Percentiles rank a stretch among this genome's conserved stretches.
phyloP scores from a whole-genome alignment of 2,329 filamentous ascomycete species.

The Teratosphaeria destructans region DNA sequence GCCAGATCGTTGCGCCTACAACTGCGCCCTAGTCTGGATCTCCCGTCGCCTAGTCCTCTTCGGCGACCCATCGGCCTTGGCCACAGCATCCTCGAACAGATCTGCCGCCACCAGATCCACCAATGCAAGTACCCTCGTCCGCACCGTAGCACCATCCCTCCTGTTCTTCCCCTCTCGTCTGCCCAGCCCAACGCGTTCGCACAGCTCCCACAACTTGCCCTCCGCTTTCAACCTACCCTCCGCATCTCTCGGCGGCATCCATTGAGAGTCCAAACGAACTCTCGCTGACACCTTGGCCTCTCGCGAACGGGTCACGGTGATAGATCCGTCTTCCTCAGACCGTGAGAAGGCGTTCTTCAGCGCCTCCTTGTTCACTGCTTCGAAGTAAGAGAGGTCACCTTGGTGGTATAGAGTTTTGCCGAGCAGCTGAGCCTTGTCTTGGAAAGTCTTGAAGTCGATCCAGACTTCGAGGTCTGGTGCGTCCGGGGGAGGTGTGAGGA shows the following conservation, averaged over 20 bases:
- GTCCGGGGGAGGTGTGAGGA: constrained; percentile 42
- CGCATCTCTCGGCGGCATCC: constrained; percentile 53
- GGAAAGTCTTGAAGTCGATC: constrained; percentile 44
- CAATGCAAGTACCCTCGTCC: constrained; percentile 65
- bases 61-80: constrained; percentile 13
- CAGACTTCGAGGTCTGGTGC: constrained; percentile 54
- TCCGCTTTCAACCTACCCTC: constrained; percentile 54
- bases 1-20: constrained; percentile 11
- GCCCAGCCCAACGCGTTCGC: constrained; percentile 71
- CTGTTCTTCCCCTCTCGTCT: constrained; percentile 90
- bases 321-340: constrained; percentile 83
- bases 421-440: constrained; percentile 65
- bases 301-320: constrained; percentile 55
- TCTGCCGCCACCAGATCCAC: constrained; percentile 62
- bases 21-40: constrained; percentile 21
- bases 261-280: constrained; percentile 50
- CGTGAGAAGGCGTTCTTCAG: constrained; percentile 84
- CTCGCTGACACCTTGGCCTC: constrained; percentile 44
- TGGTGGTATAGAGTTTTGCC: constrained; percentile 97
- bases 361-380: constrained; percentile 96
- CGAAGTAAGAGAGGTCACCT: constrained; percentile 92
- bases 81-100: constrained; percentile 49
- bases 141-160: constrained; percentile 83
- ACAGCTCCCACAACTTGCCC: constrained; percentile 83
- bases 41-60: constrained; percentile 24